Evolutionary conservation across 2,329 filamentous ascomycete genomes (phyloP).

Genomic region (Pseudocercospora musae): DNA sequence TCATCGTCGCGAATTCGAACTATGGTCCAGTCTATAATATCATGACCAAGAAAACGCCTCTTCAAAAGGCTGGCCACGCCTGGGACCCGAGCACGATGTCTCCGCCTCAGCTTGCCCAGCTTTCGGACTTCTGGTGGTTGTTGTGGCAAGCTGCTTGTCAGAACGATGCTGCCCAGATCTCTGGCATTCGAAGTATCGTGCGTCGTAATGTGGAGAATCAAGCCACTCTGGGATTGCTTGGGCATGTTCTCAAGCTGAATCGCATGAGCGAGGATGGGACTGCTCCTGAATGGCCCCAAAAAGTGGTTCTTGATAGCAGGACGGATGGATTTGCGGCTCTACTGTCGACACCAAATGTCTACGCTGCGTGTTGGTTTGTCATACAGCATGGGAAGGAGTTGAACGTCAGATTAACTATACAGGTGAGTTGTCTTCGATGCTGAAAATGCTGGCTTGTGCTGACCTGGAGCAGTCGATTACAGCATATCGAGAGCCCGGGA

Average conservation of each 20-base stretch:
- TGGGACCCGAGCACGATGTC: background rate
- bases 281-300: background rate
- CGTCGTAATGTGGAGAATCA: conserved; percentile 1
- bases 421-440: background rate
- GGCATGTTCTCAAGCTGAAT: background rate
- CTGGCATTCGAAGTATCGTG: background rate
- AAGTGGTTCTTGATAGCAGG: background rate
- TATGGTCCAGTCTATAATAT: background rate
- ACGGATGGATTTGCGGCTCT: background rate
- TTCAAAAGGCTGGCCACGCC: background rate
- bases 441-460: background rate
- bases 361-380: background rate
- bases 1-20: background rate
- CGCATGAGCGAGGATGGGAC: background rate
- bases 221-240: background rate
- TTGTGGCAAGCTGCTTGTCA: background rate
- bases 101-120: background rate
- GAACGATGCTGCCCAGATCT: background rate
- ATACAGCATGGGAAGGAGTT: background rate
- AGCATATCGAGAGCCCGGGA: background rate
- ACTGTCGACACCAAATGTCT: background rate
- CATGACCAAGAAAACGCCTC: background rate
- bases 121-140: background rate
- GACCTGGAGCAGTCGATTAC: background rate
- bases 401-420: background rate